Base-by-base conservation (phyloP, 805 yeast species). In the Debaryomyces castellii region DNA sequence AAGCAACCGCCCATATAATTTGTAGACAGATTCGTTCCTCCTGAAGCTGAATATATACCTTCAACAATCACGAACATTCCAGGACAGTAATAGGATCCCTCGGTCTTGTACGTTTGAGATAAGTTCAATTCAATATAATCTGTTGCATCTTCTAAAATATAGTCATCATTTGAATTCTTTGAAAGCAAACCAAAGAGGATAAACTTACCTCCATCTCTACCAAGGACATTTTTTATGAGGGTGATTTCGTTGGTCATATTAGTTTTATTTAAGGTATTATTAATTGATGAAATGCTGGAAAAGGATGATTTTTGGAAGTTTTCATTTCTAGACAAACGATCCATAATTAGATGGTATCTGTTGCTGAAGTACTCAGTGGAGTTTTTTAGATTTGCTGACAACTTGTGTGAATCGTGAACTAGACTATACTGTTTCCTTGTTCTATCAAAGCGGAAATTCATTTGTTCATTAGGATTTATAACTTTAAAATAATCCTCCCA, bases 61-160 rank as follows among this genome's bases (percentile, higher is more conserved):
- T 89, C 96, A 43, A 87, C 85, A 2, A 92, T 66, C 0, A 89
- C 80, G 54, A 85, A 82, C 71, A 85, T 82, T 1, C 99, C 98
- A 0, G 80, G 74, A 2, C 83, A 80, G 56, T 80, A 84, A 56
- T 80, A 91, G 7, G 85, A 75, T 0, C 84, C 89, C 2, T 72
- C 72, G 1, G 86, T 77, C 37, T 86, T 84, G 14, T 74, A 69
- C 1, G 89, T 73, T 52, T 84, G 85, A 8, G 75, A 66, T 4
- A 87, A 57, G 45, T 87, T 87, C 11, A 94, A 66, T 52, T 80
- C 84, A 9, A 92, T 83, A 36, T 74, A 66, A 47, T 89, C 96
- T 1, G 90, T 79, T 3, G 84, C 78, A 62, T 94, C 99, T 58
- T 90, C 96, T 23, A 95, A 60, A 39, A 80, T 79, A 79, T 81